Percentiles rank a stretch among this genome's conserved stretches.
Conservation (phyloP, 1,284 basidiomycete species). For the Fomitiporia mediterranea region DNA sequence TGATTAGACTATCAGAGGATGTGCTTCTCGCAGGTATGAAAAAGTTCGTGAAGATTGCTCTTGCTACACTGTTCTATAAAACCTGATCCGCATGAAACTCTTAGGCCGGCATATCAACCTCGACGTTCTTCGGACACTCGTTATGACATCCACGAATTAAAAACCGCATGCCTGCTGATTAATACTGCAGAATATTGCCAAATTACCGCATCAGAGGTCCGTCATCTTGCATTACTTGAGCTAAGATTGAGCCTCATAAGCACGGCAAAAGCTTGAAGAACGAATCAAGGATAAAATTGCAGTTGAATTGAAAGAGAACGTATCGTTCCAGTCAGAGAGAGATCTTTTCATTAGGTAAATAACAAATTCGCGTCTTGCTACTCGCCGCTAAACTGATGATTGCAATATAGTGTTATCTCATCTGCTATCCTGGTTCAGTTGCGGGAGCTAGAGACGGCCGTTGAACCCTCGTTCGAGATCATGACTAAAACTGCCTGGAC, state of each 20-base stretch:
- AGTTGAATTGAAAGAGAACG: slow-evolving; percentile 67
- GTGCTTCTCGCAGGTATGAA: slow-evolving; percentile 73
- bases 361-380: background rate
- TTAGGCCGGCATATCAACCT: slow-evolving; percentile 37
- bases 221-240: slow-evolving; percentile 15
- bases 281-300: slow-evolving; percentile 82
- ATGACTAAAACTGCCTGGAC: slow-evolving; percentile 80
- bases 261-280: slow-evolving; percentile 71
- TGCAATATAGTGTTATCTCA: slow-evolving; percentile 64
- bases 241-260: background rate
- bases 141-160: slow-evolving; percentile 70
- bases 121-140: slow-evolving; percentile 75
- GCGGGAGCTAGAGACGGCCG: slow-evolving; percentile 76
- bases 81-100: background rate
- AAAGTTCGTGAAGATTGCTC: slow-evolving; percentile 39
- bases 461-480: slow-evolving; percentile 69
- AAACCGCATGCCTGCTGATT: slow-evolving; percentile 80
- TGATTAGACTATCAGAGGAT: slow-evolving; percentile 54
- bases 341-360: slow-evolving; percentile 82
- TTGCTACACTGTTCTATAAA: background rate
- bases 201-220: slow-evolving; percentile 80
- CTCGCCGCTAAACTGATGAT: slow-evolving; percentile 10
- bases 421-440: slow-evolving; percentile 73
- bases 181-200: slow-evolving; percentile 99
- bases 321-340: slow-evolving; percentile 82